Conservation (phyloP, 176 grass and related monocot species). For the Melocanna baccifera region DNA sequence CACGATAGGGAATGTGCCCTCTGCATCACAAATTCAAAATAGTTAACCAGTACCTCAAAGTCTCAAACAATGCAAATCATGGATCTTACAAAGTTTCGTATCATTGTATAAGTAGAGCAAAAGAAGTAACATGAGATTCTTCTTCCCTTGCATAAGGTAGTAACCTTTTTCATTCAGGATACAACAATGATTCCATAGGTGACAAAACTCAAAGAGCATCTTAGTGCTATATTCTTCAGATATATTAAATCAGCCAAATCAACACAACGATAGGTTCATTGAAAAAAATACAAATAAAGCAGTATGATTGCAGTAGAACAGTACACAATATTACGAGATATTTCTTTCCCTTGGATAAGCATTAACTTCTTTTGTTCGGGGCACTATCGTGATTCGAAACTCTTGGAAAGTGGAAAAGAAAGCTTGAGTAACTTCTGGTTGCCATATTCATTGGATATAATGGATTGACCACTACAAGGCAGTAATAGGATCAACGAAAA, state of each 20-base stretch:
- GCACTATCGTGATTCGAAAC: neutral
- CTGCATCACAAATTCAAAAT: conserved; percentile 41
- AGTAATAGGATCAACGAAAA: neutral
- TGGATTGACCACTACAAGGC: neutral
- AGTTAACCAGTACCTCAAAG: neutral
- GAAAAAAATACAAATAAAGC: no score
- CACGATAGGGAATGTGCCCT: conserved; percentile 96
- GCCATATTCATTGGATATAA: neutral
- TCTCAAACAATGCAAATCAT: neutral
- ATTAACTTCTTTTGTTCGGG: neutral
- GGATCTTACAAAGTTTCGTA: neutral
- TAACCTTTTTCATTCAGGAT: conserved; percentile 5
- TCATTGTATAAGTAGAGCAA: neutral
- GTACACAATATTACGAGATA: neutral
- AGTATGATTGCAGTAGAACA: conserved; percentile 7
- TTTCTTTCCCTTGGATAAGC: neutral
- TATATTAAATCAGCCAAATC: neutral
- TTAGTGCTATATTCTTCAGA: neutral
- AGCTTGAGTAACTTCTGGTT: neutral
- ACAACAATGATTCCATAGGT: neutral
- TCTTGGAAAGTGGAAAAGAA: neutral
- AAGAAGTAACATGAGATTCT: neutral
- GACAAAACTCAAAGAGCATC: neutral
- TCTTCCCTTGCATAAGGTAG: neutral
- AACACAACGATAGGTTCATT: neutral